Evolutionary conservation across 352 stramenopile species (phyloP).

Genomic region (Pythium diclinum): DNA sequence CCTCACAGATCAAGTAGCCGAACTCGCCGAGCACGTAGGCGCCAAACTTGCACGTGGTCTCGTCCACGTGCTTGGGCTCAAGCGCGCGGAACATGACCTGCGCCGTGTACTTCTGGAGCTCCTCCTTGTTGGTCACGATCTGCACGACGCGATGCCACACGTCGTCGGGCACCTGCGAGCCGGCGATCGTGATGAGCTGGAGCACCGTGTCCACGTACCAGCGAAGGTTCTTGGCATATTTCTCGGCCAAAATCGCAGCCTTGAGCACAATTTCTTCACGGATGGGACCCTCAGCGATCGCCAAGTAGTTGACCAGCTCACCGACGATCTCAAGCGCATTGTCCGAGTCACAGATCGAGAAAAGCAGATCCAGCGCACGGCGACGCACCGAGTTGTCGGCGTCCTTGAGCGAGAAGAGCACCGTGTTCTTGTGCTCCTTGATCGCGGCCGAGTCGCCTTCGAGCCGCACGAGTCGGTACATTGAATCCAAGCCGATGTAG

Average conservation of each 20-base stretch:
- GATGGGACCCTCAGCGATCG: conserved; percentile 92
- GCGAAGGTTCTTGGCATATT: conserved; percentile 94
- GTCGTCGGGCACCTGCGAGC: conserved; percentile 91
- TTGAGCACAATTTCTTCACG: conserved; percentile 97
- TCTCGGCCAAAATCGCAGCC: conserved; percentile 97
- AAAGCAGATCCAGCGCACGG: conserved; percentile 95
- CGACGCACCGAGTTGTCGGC: conserved; percentile 95
- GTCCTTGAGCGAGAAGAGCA: conserved; percentile 96
- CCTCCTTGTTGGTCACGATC: conserved; percentile 98
- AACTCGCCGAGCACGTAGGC: conserved; percentile 89
- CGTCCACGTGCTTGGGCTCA: conserved; percentile 91
- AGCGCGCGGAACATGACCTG: conserved; percentile 90
- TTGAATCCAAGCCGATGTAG: conserved; percentile 96
- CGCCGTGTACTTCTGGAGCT: conserved; percentile 70
- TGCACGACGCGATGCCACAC: conserved; percentile 99
- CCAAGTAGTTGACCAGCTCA: conserved; percentile 94
- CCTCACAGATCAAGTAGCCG: conserved; percentile 92
- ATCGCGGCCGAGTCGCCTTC: conserved; percentile 81
- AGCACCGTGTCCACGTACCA: conserved; percentile 98
- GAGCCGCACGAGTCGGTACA: conserved; percentile 93
- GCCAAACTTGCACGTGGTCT: conserved; percentile 93
- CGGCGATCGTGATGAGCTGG: conserved; percentile 94
- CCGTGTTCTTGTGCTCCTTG: conserved; percentile 94
- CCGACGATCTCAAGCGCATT: conserved; percentile 96
- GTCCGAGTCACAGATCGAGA: conserved; percentile 96